Evolutionary conservation across 1,284 basidiomycete genomes (phyloP).

Genomic region (Boletus semigastroideus): DNA sequence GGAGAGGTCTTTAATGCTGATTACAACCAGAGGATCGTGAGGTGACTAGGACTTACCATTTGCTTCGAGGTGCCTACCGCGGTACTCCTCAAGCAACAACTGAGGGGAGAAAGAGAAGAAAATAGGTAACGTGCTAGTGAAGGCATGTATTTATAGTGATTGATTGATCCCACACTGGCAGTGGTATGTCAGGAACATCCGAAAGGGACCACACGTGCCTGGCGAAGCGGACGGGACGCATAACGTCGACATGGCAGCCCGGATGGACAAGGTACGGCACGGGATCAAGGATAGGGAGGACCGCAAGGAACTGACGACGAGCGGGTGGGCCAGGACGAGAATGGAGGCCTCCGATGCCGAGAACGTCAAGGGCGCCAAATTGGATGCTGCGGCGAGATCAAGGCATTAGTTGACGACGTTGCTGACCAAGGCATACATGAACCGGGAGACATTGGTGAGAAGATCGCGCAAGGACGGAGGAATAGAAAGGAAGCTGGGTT

Average conservation of each 20-base stretch:
- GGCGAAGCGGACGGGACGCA: constrained; percentile 30
- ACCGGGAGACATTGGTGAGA: no score
- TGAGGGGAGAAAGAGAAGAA: no score
- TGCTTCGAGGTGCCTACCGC: background rate
- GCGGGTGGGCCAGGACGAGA: constrained; percentile 39
- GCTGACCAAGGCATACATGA: constrained; percentile 79
- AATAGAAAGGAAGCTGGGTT: constrained; percentile 85
- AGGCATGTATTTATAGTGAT: no score
- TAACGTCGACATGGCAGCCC: constrained; percentile 66
- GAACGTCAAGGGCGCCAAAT: constrained; percentile 74
- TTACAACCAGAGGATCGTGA: background rate
- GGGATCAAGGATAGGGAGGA: constrained; percentile 73
- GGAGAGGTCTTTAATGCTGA: background rate
- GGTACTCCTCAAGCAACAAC: background rate
- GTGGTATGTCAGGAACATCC: no score
- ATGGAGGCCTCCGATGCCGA: constrained; percentile 56
- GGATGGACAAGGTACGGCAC: constrained; percentile 71
- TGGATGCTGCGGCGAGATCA: constrained; percentile 64
- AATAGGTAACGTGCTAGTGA: no score
- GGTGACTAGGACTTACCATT: background rate
- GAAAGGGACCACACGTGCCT: constrained; percentile 39
- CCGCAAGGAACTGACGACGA: constrained; percentile 62
- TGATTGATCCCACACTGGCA: no score
- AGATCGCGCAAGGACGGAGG: constrained; percentile 72
- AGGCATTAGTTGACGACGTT: constrained; percentile 76